A percentile compares a stretch with the other conserved stretches of the same genome.
phyloP scores from a whole-genome alignment of 345 rosid genomes.

The Hibiscus mutabilis region DNA sequence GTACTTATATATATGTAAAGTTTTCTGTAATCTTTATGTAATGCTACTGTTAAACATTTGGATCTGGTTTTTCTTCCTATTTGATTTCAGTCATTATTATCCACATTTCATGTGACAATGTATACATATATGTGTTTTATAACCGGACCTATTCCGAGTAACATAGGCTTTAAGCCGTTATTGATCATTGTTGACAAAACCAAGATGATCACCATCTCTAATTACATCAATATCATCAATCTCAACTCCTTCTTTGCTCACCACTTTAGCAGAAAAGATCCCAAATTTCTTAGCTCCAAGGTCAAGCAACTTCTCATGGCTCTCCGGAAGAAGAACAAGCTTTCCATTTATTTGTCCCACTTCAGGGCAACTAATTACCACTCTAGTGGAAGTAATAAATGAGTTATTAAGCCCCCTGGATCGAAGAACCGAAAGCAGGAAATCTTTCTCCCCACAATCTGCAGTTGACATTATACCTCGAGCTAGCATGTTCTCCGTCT shows the following conservation, averaged over 20 bases:
- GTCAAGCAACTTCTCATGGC: not conserved
- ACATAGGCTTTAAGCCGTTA: no score
- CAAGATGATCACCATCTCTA: not conserved
- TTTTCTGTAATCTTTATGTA: conserved; percentile 2
- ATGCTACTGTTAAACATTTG: not conserved
- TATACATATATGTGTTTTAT: not conserved
- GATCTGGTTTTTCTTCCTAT: not conserved
- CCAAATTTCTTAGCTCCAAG: not conserved
- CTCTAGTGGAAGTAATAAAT: not conserved
- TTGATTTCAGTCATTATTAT: not conserved
- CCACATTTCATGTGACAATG: not conserved
- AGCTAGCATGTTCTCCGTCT: not conserved
- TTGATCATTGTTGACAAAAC: no score
- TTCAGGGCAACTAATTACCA: not conserved
- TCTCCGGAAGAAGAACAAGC: not conserved
- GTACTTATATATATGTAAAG: not conserved
- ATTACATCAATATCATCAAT: not conserved
- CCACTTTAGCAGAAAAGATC: not conserved
- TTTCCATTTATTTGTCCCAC: not conserved
- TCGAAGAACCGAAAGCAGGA: no score
- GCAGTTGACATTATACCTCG: not conserved
- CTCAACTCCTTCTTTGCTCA: not conserved
- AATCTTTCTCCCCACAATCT: no score
- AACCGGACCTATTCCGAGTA: no score
- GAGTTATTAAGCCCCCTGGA: no score